phyloP scores from a whole-genome alignment of 352 stramenopile genomes.

The Phytophthora megakarya region DNA sequence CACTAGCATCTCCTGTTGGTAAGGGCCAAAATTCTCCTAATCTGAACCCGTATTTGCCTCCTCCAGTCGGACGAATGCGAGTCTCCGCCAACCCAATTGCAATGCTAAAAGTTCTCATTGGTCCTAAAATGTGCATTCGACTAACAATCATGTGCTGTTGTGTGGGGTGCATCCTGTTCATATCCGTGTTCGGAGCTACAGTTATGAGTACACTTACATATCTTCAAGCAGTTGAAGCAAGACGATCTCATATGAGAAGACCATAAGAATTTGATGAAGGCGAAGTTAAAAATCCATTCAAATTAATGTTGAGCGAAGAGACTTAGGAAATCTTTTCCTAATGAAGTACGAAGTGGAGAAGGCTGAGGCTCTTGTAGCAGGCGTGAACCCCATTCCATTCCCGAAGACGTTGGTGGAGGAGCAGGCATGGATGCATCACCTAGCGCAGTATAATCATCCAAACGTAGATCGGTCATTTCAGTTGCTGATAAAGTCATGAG shows the following conservation, averaged over 20 bases:
- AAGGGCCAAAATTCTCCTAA: conserved; percentile 87
- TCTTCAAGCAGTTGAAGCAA: conserved; percentile 19
- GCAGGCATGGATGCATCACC: conserved; percentile 21
- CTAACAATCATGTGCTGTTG: conserved; percentile 61
- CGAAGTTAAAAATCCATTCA: conserved; percentile 6
- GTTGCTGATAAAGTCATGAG: conserved; percentile 55
- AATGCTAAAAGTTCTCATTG: conserved; percentile 78
- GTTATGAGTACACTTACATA: conserved; percentile 84
- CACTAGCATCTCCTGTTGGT: conserved; percentile 69
- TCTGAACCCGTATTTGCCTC: conserved; percentile 90
- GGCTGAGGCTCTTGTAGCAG: conserved; percentile 23
- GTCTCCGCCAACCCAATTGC: conserved; percentile 83
- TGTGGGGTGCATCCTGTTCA: conserved; percentile 58
- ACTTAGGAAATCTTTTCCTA: conserved; percentile 80
- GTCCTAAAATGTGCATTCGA: conserved; percentile 60
- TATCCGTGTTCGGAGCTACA: conserved; percentile 71
- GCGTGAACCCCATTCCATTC: conserved; percentile 10
- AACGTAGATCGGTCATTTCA: conserved; percentile 63
- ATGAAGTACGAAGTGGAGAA: conserved; percentile 63
- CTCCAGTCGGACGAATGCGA: conserved; percentile 84
- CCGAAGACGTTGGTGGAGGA: conserved; percentile 9
- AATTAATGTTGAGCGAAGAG: conserved; percentile 78
- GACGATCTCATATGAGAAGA: conserved; percentile 5
- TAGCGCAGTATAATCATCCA: conserved; percentile 67
- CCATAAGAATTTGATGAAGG: neutral